phyloP scores from a whole-genome alignment of 176 grass and related monocot genomes.

The Saccharum spontaneum region DNA sequence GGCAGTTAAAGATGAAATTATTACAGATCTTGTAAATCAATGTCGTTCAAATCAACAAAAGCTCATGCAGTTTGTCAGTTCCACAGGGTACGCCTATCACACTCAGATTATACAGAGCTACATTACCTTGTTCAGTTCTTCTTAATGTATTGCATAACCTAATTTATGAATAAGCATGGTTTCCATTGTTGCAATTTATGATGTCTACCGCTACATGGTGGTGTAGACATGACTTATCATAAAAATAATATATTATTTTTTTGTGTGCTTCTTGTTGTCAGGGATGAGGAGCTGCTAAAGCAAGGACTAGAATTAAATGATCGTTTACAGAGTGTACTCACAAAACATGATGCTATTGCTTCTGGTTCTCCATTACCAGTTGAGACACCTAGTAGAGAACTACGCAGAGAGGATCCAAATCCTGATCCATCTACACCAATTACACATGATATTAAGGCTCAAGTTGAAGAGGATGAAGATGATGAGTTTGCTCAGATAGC shows the following conservation, averaged over 20 bases:
- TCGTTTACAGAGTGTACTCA: constrained; percentile 66
- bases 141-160: neutral
- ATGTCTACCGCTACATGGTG: neutral
- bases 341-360: constrained; percentile 73
- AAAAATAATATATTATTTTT: constrained; percentile 5
- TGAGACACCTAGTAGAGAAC: constrained; percentile 35
- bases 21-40: constrained; percentile 77
- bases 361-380: constrained; percentile 54
- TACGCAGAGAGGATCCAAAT: constrained; percentile 36
- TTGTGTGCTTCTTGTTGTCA: constrained; percentile 33
- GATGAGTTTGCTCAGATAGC: constrained; percentile 92
- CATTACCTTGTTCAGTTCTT: neutral
- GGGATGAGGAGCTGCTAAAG: constrained; percentile 76
- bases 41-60: constrained; percentile 74
- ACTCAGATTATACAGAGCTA: constrained; percentile 4
- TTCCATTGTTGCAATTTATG: neutral
- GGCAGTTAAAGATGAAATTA: constrained; percentile 84
- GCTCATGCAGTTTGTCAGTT: constrained; percentile 73
- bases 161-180: neutral
- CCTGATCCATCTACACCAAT: constrained; percentile 25
- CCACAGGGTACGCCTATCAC: constrained; percentile 55
- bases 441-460: constrained; percentile 31
- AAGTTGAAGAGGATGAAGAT: constrained; percentile 59
- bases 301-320: constrained; percentile 85
- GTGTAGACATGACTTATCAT: neutral